A percentile compares a stretch with the other conserved stretches of the same genome.
Conservation (phyloP, 2,329 filamentous ascomycete genomes). For the Scedosporium boydii region DNA sequence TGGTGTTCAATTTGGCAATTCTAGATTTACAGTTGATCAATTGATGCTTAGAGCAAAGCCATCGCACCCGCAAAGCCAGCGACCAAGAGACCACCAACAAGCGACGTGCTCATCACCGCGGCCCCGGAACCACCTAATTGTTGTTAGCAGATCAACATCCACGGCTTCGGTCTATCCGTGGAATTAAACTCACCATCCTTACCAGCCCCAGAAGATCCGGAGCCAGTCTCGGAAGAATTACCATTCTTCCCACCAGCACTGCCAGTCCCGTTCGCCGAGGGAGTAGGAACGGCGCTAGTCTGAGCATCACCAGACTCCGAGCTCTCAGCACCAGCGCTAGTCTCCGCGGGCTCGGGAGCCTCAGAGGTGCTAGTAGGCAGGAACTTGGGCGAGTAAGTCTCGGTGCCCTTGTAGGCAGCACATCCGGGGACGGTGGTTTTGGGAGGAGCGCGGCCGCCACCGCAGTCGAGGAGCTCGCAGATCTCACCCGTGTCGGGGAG, state of each 20-base stretch:
- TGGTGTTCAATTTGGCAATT: background rate
- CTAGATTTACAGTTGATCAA: background rate
- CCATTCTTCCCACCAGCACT: background rate
- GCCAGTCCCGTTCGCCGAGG: background rate
- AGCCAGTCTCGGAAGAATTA: background rate
- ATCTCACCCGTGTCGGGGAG: conserved; percentile 55
- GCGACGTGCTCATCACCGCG: background rate
- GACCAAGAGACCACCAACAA: background rate
- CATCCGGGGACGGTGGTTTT: conserved; percentile 57
- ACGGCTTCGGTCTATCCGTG: background rate
- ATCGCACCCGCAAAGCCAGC: background rate
- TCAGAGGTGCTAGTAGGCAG: conserved; percentile 17
- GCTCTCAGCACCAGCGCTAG: background rate
- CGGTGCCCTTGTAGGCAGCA: conserved; percentile 42
- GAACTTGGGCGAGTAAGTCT: conserved; percentile 41
- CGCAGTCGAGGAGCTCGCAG: conserved; percentile 56
- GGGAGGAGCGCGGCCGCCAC: conserved; percentile 54
- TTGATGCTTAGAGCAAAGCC: background rate
- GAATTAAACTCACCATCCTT: background rate
- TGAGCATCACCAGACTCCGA: background rate
- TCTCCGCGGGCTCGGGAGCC: background rate
- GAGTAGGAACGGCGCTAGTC: background rate
- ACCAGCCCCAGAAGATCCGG: background rate
- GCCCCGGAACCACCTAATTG: background rate
- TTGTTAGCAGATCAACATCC: background rate